Evolutionary conservation across 2,329 filamentous ascomycete species (phyloP).

Genomic region (Pochonia chlamydosporia): DNA sequence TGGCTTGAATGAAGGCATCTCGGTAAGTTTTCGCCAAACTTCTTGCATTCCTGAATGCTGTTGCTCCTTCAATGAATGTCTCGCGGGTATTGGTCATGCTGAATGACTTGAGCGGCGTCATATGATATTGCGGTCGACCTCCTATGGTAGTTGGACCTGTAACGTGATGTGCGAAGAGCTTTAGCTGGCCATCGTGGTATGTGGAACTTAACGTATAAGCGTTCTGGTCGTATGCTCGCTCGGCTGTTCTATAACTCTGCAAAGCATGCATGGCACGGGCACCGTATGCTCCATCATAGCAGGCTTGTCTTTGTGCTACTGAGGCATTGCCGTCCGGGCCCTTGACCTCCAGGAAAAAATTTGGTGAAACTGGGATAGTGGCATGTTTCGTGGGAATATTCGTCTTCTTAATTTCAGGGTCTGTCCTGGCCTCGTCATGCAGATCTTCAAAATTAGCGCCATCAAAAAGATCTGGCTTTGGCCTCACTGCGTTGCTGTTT

Average conservation of each 20-base stretch:
- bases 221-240: slow-evolving; percentile 28
- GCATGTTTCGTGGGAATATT: slow-evolving; percentile 26
- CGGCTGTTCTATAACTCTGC: slow-evolving; percentile 21
- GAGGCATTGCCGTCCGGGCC: slow-evolving; percentile 22
- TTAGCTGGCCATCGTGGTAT: slow-evolving; percentile 30
- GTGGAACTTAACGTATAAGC: slow-evolving; percentile 27
- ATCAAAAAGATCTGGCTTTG: slow-evolving; percentile 8
- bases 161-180: slow-evolving; percentile 26
- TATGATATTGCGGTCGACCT: slow-evolving; percentile 24
- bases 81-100: slow-evolving; percentile 20
- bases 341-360: slow-evolving; percentile 36
- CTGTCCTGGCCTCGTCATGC: neutral
- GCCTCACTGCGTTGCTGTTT: slow-evolving; percentile 21
- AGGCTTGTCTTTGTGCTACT: slow-evolving; percentile 27
- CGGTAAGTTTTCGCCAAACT: slow-evolving; percentile 31
- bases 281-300: slow-evolving; percentile 30
- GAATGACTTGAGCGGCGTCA: slow-evolving; percentile 27
- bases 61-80: slow-evolving; percentile 25
- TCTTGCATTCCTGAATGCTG: slow-evolving; percentile 30
- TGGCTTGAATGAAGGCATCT: slow-evolving; percentile 25
- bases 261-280: slow-evolving; percentile 31
- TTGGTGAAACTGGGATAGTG: slow-evolving; percentile 27
- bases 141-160: slow-evolving; percentile 9
- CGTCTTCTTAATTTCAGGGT: neutral
- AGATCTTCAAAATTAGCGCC: neutral